These are phyloP conservation scores for Pisolithus orientalis DNA, from an alignment of 768 basidiomycete species.

Conservation along the genomic window DNA sequence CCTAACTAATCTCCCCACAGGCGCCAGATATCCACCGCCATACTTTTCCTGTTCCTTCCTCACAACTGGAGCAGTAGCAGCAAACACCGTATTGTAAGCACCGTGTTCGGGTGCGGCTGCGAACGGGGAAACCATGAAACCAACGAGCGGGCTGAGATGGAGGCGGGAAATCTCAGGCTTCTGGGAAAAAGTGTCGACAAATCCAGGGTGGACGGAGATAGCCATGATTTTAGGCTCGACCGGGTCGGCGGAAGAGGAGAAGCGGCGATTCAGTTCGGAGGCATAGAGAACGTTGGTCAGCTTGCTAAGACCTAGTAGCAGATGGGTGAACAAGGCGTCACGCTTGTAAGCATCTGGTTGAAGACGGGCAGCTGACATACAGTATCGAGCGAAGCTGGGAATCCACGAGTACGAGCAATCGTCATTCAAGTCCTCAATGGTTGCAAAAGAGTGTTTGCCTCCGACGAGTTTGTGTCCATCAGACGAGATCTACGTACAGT, in stretches of 20 bases:
- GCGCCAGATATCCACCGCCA: neutral
- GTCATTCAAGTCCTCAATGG: conserved; percentile 31
- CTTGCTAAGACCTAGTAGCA: conserved; percentile 40
- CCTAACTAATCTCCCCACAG: neutral
- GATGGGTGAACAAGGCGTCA: neutral
- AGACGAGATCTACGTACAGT: conserved; percentile 28
- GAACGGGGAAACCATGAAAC: conserved; percentile 14
- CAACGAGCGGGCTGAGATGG: conserved; percentile 12
- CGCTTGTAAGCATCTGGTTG: too few species aligned
- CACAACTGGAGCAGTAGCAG: conserved; percentile 17
- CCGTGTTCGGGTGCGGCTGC: conserved; percentile 17
- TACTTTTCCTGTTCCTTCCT: conserved; percentile 8
- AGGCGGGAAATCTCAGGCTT: conserved; percentile 10
- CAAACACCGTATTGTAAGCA: conserved; percentile 17
- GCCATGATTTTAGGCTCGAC: conserved; percentile 24
- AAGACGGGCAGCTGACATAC: conserved; percentile 15
- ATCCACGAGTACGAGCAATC: conserved; percentile 21
- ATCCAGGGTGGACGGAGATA: conserved; percentile 26
- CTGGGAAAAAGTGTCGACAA: conserved; percentile 24
- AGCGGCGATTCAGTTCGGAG: conserved; percentile 41
- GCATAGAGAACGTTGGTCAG: conserved; percentile 46
- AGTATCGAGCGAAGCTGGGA: conserved; percentile 25
- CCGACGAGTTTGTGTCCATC: conserved; percentile 17
- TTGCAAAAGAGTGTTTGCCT: conserved; percentile 20
- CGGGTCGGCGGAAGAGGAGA: conserved; percentile 22